A percentile compares a stretch with the other conserved stretches of the same genome.
phyloP scores from a whole-genome alignment of 2,329 filamentous ascomycete species.

The Diaporthe ampelina region DNA sequence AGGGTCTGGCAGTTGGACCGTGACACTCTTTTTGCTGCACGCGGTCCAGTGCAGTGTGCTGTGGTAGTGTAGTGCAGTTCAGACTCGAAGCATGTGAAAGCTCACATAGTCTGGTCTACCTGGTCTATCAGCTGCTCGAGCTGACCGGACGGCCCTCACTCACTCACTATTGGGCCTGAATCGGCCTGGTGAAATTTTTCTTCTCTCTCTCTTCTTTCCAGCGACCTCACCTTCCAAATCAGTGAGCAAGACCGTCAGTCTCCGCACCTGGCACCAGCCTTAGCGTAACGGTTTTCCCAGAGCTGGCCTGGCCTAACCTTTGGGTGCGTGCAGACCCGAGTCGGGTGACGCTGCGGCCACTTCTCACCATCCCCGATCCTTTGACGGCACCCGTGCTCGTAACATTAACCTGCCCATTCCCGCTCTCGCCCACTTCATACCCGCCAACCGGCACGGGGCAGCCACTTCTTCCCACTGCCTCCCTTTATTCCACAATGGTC shows the following conservation, averaged over 20 bases:
- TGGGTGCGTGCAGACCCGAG: not conserved
- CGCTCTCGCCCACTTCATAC: conserved; percentile 8
- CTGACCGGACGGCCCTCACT: not conserved
- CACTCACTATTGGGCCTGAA: conserved; percentile 1
- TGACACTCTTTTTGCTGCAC: not conserved
- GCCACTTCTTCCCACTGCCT: conserved; percentile 5
- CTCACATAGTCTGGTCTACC: not conserved
- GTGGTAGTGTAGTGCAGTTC: too few relatives aligned
- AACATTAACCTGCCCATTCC: not conserved
- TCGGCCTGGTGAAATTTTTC: conserved; percentile 11
- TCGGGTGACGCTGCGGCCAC: not conserved
- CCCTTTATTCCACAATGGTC: conserved; percentile 11
- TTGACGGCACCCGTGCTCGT: conserved; percentile 4
- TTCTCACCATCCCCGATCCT: not conserved
- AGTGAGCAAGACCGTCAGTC: not conserved
- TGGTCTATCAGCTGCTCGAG: conserved; percentile 11
- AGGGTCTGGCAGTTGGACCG: conserved; percentile 6
- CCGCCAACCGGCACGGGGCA: conserved; percentile 18
- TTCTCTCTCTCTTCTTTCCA: too few relatives aligned
- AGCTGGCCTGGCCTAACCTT: not conserved
- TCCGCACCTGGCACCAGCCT: conserved; percentile 15
- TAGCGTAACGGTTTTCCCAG: conserved; percentile 25
- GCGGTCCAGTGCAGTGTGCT: not conserved
- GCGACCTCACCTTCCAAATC: not conserved
- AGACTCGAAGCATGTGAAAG: conserved; percentile 24